phyloP scores from a whole-genome alignment of 2,329 filamentous ascomycete species.

The Penicillium sp. region DNA sequence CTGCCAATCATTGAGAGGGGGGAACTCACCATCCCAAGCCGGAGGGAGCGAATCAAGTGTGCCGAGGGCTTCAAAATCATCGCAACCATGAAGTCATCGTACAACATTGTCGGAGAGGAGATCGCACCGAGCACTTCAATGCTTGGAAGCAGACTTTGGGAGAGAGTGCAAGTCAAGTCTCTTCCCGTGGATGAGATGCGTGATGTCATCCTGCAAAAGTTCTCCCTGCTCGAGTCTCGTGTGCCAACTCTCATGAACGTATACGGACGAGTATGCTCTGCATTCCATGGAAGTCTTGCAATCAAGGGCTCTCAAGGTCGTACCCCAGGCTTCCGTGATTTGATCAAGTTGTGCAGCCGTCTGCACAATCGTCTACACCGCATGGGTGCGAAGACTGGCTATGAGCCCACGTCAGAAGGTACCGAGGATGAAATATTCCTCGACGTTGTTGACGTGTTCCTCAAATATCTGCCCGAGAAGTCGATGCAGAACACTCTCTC shows the following conservation, averaged over 20 bases:
- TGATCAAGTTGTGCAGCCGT: slow-evolving; percentile 88
- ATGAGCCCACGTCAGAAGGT: slow-evolving; percentile 69
- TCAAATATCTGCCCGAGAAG: slow-evolving; percentile 70
- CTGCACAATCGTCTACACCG: slow-evolving; percentile 63
- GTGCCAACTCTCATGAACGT: slow-evolving; percentile 56
- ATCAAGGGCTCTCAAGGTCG: slow-evolving; percentile 47
- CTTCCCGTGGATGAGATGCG: slow-evolving; percentile 69
- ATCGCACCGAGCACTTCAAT: slow-evolving; percentile 66
- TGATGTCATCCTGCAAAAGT: slow-evolving; percentile 68
- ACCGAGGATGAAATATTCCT: slow-evolving; percentile 82
- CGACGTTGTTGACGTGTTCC: slow-evolving; percentile 90
- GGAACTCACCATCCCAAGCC: slow-evolving; percentile 85
- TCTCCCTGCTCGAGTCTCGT: slow-evolving; percentile 64
- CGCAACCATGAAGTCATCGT: slow-evolving; percentile 76
- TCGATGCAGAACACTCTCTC: slow-evolving; percentile 54
- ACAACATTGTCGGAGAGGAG: slow-evolving; percentile 66
- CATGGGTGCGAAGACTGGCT: slow-evolving; percentile 60
- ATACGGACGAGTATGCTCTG: slow-evolving; percentile 47
- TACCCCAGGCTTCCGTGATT: slow-evolving; percentile 68
- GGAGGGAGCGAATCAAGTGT: slow-evolving; percentile 81
- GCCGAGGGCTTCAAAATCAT: slow-evolving; percentile 84
- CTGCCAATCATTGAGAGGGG: slow-evolving; percentile 87
- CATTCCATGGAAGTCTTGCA: slow-evolving; percentile 39
- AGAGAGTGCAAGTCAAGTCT: slow-evolving; percentile 65
- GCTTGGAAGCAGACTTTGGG: slow-evolving; percentile 85